Conservation (phyloP, 306 rosid genomes). For the Sesbania bispinosa region DNA sequence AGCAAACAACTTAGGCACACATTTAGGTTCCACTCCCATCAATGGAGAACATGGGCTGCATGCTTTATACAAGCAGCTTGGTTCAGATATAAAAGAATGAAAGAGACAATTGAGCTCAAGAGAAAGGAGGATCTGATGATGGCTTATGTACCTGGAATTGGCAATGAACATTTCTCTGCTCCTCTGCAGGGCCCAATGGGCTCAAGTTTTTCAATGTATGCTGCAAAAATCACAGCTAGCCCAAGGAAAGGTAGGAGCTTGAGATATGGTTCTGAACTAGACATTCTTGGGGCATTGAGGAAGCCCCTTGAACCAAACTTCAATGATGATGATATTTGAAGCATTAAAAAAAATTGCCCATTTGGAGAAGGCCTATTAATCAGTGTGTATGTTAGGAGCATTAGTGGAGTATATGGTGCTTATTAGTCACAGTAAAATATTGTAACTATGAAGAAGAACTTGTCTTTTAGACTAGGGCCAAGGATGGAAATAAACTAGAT, state of each 20-base stretch:
- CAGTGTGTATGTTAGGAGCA: background rate
- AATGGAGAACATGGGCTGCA: constrained; percentile 67
- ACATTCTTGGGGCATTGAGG: constrained; percentile 39
- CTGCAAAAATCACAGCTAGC: constrained; percentile 28
- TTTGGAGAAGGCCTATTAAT: background rate
- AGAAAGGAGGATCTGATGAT: constrained; percentile 18
- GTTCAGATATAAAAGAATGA: constrained; percentile 45
- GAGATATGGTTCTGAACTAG: constrained; percentile 36
- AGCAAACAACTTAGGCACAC: constrained; percentile 51
- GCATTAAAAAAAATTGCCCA: background rate
- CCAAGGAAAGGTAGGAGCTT: constrained; percentile 43
- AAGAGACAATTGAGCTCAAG: constrained; percentile 41
- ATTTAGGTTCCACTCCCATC: constrained; percentile 45
- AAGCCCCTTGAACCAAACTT: constrained; percentile 63
- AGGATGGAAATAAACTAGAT: background rate
- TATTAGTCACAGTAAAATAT: background rate
- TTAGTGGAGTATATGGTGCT: background rate
- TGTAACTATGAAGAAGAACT: constrained; percentile 8
- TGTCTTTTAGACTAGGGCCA: constrained; percentile 7
- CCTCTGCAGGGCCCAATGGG: constrained; percentile 27
- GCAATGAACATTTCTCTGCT: constrained; percentile 36
- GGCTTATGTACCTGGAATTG: constrained; percentile 2
- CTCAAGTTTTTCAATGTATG: constrained; percentile 21
- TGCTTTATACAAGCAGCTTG: constrained; percentile 66
- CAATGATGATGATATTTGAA: constrained; percentile 25